Evolutionary conservation across 2,329 filamentous ascomycete genomes (phyloP).

Genomic region (Aspergillus novoparasiticus): DNA sequence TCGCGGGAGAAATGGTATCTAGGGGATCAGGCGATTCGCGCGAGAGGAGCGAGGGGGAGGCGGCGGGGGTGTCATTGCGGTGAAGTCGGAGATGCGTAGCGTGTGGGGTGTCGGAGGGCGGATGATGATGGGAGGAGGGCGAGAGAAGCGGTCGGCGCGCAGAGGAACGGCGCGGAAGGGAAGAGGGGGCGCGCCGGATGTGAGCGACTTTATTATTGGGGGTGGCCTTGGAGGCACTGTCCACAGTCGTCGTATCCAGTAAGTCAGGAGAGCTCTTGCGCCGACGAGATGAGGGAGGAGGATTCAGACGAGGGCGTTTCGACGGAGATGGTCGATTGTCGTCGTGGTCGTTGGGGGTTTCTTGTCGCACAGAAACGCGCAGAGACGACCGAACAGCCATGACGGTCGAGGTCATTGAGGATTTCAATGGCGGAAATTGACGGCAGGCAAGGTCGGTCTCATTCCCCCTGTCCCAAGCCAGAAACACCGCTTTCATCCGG

Average conservation of each 20-base stretch:
- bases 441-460: background rate
- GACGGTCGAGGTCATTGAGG: slow-evolving; percentile 21
- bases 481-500: background rate
- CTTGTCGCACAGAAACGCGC: slow-evolving; percentile 37
- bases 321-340: slow-evolving; percentile 21
- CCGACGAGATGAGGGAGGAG: slow-evolving; percentile 18
- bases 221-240: slow-evolving; percentile 13
- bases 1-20: slow-evolving; percentile 26
- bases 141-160: slow-evolving; percentile 20
- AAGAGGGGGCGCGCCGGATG: slow-evolving; percentile 3
- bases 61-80: slow-evolving; percentile 19
- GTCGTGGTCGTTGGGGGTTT: slow-evolving; percentile 18
- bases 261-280: slow-evolving; percentile 38
- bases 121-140: slow-evolving; percentile 14
- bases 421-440: slow-evolving; percentile 5
- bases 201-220: background rate
- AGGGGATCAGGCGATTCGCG: slow-evolving; percentile 33
- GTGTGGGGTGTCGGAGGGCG: slow-evolving; percentile 18
- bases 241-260: slow-evolving; percentile 31
- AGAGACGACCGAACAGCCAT: slow-evolving; percentile 39
- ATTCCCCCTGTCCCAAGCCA: background rate
- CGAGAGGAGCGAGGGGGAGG: slow-evolving; percentile 19
- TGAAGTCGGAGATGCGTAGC: slow-evolving; percentile 21
- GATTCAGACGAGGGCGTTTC: slow-evolving; percentile 31
- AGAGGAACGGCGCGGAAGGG: slow-evolving; percentile 19